Base-by-base conservation (phyloP, 352 stramenopile species). In the Saprolegnia diclina region DNA sequence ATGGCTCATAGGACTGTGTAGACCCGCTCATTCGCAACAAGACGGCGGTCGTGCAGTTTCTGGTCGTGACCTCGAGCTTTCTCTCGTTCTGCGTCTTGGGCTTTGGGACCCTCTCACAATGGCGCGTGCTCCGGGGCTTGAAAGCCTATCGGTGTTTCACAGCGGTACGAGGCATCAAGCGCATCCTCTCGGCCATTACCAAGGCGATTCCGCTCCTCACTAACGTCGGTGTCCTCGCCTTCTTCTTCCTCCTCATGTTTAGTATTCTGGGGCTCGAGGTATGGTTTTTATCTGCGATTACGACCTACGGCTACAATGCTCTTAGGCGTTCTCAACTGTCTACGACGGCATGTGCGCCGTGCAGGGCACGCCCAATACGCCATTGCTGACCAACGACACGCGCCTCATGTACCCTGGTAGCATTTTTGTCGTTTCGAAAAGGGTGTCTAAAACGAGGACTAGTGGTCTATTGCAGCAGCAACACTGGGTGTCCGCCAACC, bases 211-310 rank as follows among this genome's bases (percentile, higher is more conserved):
- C 84, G 29, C 90, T 92, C 54, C 74, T 92, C 4, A 80, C 84
- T 37, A 92, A 92, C 55, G 84, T 92, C 18, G 77, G 72, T 4
- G 89, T 81, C 26, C 76, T 92, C 37, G 77, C 84, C 5, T 73
- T 91, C 55, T 92, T 92, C 35, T 87, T 87, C 7, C 55, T 92
- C 29, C 76, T 92, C 11, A 81, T 81, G 21, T 92, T 92, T 63
- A 89, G 82, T 18, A 87, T 92, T 46, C 90, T 92, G 61, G 81
- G 79, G 0, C 75, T 91, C 4, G 84, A 92, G 50, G 84, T 82
- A 21, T 91, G 85, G 18, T 52, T 18, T 19, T 52, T 52, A 19
- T 52, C 21, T 52, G n/a, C n/a, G n/a, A n/a, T n/a, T n/a, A n/a
- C n/a, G n/a, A n/a, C n/a, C n/a, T n/a, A n/a, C n/a, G n/a, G n/a